Evolutionary conservation across 345 rosid genomes (phyloP), one percentile per base, ranked within the genome.

Genomic region (Eucalyptus viminalis): DNA sequence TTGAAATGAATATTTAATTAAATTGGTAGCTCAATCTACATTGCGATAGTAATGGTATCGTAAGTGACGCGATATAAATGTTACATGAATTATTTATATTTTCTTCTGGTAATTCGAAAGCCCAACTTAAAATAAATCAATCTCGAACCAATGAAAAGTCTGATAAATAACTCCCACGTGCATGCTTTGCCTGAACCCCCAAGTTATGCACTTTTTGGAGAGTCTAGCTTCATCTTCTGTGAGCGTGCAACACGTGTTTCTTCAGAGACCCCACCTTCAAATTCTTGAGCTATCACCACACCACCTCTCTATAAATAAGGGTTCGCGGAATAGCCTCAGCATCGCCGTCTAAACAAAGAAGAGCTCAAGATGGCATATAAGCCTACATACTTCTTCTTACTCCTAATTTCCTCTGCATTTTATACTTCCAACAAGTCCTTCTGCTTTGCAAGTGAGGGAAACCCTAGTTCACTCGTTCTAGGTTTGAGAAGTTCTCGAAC

Each of bases 401-500:
- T 87, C 80, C 40, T 87, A 31, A 43, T 29, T 58, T 45, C 53
- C 29, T 76, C 47, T 76, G 8, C 1, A 21, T 40, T 87, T 62
- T 16, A 1, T 49, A 19, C 87, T 29, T 51, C 88, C 81, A 90
- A 49, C 31, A 93, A 49, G 87, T 89, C 90, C 93, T 89, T 91
- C 86, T 76, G 83, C 83, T 76, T 76, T 12, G 96, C 94, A 89
- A 91, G 87, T 72, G 90, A 86, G 47, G 88, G 80, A 87, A 93
- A 43, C 89, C 93, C 91, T 89, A 90, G 58, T 21, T 90, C 92
- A 40, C 91, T 94, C 44, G 92, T 96, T 86, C 93, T 96, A 72
- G 94, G 93, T 89, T 92, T 96, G 11, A 93, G 90, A 80, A 93
- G 89, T 89, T 92, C 95, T 43, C 93, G 89, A 88, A 87, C 89